Base-by-base conservation (phyloP, 257 asterid species). In the Solanum phureja region DNA sequence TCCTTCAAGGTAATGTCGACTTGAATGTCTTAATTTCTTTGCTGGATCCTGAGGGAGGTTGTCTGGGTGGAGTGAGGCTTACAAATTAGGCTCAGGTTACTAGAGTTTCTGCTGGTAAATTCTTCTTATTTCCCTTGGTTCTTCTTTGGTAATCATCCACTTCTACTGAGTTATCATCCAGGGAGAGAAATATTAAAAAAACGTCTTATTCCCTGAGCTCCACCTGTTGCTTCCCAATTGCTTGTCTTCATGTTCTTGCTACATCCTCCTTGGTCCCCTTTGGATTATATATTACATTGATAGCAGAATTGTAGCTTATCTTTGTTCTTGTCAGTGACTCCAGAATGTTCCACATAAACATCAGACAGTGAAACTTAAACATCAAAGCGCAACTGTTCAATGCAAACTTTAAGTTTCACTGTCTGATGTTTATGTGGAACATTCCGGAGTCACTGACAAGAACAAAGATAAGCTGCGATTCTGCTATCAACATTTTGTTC, bases 1-100 rank as follows among this genome's bases (percentile, higher is more conserved):
- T 92, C 99, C 99, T 34, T 92, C 98, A 73, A 97, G 99, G 99
- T 97, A 92, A 90, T 82, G 68, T 35, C 24, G n/a, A 49, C 33
- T 44, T 73, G 73, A 34, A 87, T 64, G 82, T 66, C 72, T 77
- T 42, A 62, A n/a, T 81, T 37, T 76, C 40, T 79, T 40, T 79
- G 52, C 46, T 64, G 58, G 69, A 60, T 68, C 31, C 42, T 18
- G 37, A 49, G 81, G 83, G 56, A 86, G 42, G 42, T 46, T 81
- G 29, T 81, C 69, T 29, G 40, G 85, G 85, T 81, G 69, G 68
- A 81, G 44, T 46, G 68, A 46, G 69, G 85, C 58, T 46, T 44
- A 81, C 58, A 14, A 29, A 29, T 81, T 81, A 46, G 85, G 68
- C 85, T 46, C 27, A 29, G 66, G 66, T 81, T 29, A 29, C 11